phyloP scores from a whole-genome alignment of 345 rosid species.

The Xanthoceras sorbifolium region DNA sequence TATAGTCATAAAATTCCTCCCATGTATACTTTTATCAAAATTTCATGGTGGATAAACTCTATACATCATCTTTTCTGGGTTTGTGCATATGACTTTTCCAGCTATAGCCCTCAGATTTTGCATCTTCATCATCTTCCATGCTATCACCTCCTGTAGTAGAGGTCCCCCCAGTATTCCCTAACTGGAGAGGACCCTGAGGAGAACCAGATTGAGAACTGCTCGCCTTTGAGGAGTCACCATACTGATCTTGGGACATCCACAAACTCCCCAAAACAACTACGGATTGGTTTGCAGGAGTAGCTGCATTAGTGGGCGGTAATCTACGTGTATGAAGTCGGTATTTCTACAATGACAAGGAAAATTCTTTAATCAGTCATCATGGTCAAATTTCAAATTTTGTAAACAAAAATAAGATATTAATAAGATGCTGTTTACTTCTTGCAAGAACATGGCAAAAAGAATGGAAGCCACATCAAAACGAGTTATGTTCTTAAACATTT shows the following conservation, averaged over 20 bases:
- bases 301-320: slow-evolving; percentile 27
- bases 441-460: background rate
- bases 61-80: slow-evolving; percentile 46
- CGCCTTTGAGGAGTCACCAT: slow-evolving; percentile 51
- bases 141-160: slow-evolving; percentile 58
- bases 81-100: slow-evolving; percentile 51
- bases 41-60: slow-evolving; percentile 49
- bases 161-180: slow-evolving; percentile 54
- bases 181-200: slow-evolving; percentile 83
- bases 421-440: background rate
- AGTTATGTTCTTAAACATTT: background rate
- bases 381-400: background rate
- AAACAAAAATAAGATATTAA: background rate
- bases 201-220: slow-evolving; percentile 64
- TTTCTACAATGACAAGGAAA: slow-evolving; percentile 53
- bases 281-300: slow-evolving; percentile 50
- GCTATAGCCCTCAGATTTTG: slow-evolving; percentile 69
- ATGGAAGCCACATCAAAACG: background rate
- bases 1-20: slow-evolving; percentile 39
- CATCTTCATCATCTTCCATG: slow-evolving; percentile 81
- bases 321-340: slow-evolving; percentile 74
- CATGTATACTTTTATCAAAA: slow-evolving; percentile 62
- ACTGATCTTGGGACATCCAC: slow-evolving; percentile 60
- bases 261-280: slow-evolving; percentile 54
- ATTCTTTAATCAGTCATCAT: slow-evolving; percentile 20